A percentile compares a stretch with the other conserved stretches of the same genome.
These are phyloP conservation scores for apple (Malus domestica) DNA, from an alignment of 306 rosid species.

Conservation along the genomic window ASM211411v1 NC_041803.1:21342501-21343000, in stretches of 20 bases:
- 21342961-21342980: neutral
- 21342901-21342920: too few relatives aligned
- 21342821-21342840: too few relatives aligned
- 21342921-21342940: too few relatives aligned
- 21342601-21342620: slow-evolving; percentile 93
- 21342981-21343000: neutral
- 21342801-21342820: too few relatives aligned
- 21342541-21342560: slow-evolving; percentile 8
- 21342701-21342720: slow-evolving; percentile 4
- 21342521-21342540: neutral
- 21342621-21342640: slow-evolving; percentile 70
- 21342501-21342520: slow-evolving; percentile 1
- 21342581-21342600: slow-evolving; percentile 96
- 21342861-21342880: too few relatives aligned
- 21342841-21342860: too few relatives aligned
- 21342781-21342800: too few relatives aligned
- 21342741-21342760: too few relatives aligned
- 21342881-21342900: too few relatives aligned
- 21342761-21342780: too few relatives aligned
- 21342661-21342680: slow-evolving; percentile 67
- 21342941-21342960: too few relatives aligned
- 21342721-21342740: neutral
- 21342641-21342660: slow-evolving; percentile 70
- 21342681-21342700: slow-evolving; percentile 22
- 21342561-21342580: slow-evolving; percentile 51